Evolutionary conservation across 2,329 filamentous ascomycete genomes (phyloP).

Genomic region (Pseudogymnoascus sp.): DNA sequence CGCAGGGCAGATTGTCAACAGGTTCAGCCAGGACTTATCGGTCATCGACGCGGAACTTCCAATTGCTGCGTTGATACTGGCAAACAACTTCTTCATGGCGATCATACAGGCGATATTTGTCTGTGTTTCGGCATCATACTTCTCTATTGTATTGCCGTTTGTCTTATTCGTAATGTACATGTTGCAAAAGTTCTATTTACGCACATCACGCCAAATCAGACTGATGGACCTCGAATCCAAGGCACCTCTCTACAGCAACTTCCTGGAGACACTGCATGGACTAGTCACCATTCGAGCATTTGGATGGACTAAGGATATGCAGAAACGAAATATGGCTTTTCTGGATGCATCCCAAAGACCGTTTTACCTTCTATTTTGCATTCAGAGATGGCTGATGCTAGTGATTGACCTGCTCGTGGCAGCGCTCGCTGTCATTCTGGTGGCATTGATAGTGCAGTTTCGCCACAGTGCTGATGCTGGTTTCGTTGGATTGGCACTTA

Average conservation of each 20-base stretch:
- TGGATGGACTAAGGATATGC: conserved; percentile 41
- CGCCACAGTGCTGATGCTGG: conserved; percentile 22
- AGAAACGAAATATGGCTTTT: conserved; percentile 38
- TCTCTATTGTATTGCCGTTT: conserved; percentile 44
- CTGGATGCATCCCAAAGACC: conserved; percentile 49
- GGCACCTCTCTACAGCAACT: conserved; percentile 50
- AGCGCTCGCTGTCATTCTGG: conserved; percentile 26
- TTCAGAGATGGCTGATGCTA: conserved; percentile 51
- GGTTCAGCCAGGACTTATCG: conserved; percentile 39
- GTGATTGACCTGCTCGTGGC: conserved; percentile 25
- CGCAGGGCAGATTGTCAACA: conserved; percentile 35
- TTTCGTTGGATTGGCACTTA: conserved; percentile 26
- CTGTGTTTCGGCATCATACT: conserved; percentile 35
- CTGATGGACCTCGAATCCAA: conserved; percentile 56
- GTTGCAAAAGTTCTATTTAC: conserved; percentile 50
- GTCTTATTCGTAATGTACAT: conserved; percentile 40
- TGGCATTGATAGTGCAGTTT: conserved; percentile 30
- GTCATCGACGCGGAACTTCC: conserved; percentile 26
- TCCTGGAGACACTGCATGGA: conserved; percentile 48
- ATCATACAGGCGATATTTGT: conserved; percentile 32
- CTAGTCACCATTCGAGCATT: conserved; percentile 50
- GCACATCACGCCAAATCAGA: conserved; percentile 52
- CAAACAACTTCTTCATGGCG: conserved; percentile 33
- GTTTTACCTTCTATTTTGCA: conserved; percentile 48
- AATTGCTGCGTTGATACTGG: conserved; percentile 20